Evolutionary conservation across 257 asterid genomes (phyloP).

Genomic region (Solanum chmielewskii): DNA sequence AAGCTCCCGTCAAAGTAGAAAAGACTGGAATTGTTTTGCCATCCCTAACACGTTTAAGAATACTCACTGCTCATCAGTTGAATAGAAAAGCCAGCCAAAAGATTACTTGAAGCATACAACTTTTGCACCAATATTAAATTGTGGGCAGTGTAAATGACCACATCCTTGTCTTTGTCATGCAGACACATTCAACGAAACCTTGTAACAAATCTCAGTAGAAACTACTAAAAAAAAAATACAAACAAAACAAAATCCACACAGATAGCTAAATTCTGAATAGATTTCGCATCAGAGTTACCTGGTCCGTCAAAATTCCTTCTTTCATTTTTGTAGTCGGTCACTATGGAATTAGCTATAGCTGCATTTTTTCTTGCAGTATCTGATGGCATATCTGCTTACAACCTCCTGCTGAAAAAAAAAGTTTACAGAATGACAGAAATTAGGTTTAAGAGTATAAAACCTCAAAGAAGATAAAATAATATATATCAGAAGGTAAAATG

Average conservation of each 20-base stretch:
- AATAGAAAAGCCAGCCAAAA: not conserved
- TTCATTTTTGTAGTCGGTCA: slow-evolving; percentile 33
- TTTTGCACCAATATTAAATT: not conserved
- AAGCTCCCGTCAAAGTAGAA: not conserved
- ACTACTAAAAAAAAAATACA: not conserved
- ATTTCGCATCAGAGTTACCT: slow-evolving; percentile 28
- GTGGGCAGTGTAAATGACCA: not conserved
- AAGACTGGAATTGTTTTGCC: not conserved
- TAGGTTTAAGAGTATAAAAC: not conserved
- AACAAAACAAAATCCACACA: not conserved
- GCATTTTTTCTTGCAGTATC: slow-evolving; percentile 38
- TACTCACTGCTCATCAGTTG: not conserved
- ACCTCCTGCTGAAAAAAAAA: not conserved
- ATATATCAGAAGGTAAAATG: not conserved
- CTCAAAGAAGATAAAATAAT: not conserved
- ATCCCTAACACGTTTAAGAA: not conserved
- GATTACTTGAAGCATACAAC: not conserved
- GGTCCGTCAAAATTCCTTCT: slow-evolving; percentile 30
- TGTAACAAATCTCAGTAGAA: not conserved
- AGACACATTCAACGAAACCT: not conserved
- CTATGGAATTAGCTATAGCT: slow-evolving; percentile 31
- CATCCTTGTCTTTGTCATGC: not conserved
- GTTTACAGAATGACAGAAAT: not conserved
- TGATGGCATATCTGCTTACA: slow-evolving; percentile 35
- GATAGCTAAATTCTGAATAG: slow-evolving; percentile 1